Evolutionary conservation across 1,139 yeast genomes (phyloP).

Genomic region (Suhomyces choctaworum): DNA sequence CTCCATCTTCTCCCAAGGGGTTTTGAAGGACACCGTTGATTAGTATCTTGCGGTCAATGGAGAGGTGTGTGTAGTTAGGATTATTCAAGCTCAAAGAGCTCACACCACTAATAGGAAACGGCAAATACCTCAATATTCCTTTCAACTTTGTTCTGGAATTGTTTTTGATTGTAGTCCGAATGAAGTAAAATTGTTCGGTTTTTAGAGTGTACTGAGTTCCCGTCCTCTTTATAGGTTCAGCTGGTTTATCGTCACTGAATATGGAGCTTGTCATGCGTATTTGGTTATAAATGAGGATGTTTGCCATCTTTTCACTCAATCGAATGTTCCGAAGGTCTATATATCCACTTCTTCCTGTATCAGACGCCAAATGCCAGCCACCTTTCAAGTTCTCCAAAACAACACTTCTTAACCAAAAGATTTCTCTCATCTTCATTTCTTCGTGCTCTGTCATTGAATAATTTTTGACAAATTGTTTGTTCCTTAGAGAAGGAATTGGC

Average conservation of each 20-base stretch:
- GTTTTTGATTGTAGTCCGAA: constrained; percentile 49
- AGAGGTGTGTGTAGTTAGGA: constrained; percentile 20
- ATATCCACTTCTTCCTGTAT: constrained; percentile 45
- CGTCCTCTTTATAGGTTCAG: constrained; percentile 3
- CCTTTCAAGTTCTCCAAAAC: constrained; percentile 62
- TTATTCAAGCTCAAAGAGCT: constrained; percentile 14
- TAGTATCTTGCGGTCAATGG: constrained; percentile 54
- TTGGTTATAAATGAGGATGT: constrained; percentile 44
- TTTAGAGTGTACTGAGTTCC: constrained; percentile 30
- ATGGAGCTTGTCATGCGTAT: constrained; percentile 16
- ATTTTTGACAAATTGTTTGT: constrained; percentile 72
- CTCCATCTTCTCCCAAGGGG: constrained; percentile 35
- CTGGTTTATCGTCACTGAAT: constrained; percentile 11
- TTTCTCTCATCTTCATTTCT: constrained; percentile 55
- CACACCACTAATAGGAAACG: constrained; percentile 38
- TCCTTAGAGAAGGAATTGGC: constrained; percentile 73
- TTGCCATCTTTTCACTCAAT: constrained; percentile 55
- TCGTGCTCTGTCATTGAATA: constrained; percentile 55
- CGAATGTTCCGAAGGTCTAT: constrained; percentile 69
- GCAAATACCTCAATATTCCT: constrained; percentile 70
- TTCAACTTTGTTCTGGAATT: constrained; percentile 37
- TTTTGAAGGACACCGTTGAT: constrained; percentile 68
- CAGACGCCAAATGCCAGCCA: constrained; percentile 50
- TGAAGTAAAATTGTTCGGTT: constrained; percentile 50
- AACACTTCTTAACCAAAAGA: constrained; percentile 79